phyloP scores from a whole-genome alignment of 352 stramenopile genomes.

The Globisporangium emineosum region DNA sequence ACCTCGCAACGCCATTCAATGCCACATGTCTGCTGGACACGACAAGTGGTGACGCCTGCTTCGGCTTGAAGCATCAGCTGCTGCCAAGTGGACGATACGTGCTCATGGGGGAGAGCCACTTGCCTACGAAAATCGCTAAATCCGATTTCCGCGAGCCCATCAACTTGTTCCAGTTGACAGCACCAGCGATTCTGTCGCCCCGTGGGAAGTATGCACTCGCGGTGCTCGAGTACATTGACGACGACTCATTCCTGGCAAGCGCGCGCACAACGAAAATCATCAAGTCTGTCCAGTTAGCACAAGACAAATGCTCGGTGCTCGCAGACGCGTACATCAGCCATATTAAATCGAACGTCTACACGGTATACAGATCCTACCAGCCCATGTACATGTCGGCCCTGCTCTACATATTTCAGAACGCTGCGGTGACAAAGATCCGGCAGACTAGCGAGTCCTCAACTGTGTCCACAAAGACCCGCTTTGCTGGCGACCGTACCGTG shows the following conservation, averaged over 20 bases:
- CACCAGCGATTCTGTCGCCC: constrained; percentile 14
- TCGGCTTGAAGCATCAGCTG: constrained; percentile 25
- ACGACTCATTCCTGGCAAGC: neutral
- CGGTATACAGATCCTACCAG: constrained; percentile 19
- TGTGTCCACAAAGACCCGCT: neutral
- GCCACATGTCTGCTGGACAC: constrained; percentile 8
- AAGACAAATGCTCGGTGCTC: constrained; percentile 15
- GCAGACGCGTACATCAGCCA: constrained; percentile 39
- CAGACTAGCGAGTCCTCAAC: neutral
- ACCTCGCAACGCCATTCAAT: constrained; percentile 21
- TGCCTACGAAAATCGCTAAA: constrained; percentile 4
- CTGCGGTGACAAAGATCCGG: constrained; percentile 27
- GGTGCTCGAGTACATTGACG: constrained; percentile 13
- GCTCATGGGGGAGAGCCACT: constrained; percentile 11
- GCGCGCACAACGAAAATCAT: too few species aligned
- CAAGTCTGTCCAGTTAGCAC: too few species aligned
- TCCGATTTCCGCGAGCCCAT: constrained; percentile 18
- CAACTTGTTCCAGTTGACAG: constrained; percentile 15
- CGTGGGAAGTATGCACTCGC: constrained; percentile 4
- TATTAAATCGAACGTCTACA: constrained; percentile 26
- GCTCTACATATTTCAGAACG: constrained; percentile 55
- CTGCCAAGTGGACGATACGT: constrained; percentile 14
- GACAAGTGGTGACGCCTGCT: constrained; percentile 21
- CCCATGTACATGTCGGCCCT: constrained; percentile 43
- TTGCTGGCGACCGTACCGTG: constrained; percentile 20